Base-by-base conservation (phyloP, 768 basidiomycete genomes). In the Fomitopsis serialis region DNA sequence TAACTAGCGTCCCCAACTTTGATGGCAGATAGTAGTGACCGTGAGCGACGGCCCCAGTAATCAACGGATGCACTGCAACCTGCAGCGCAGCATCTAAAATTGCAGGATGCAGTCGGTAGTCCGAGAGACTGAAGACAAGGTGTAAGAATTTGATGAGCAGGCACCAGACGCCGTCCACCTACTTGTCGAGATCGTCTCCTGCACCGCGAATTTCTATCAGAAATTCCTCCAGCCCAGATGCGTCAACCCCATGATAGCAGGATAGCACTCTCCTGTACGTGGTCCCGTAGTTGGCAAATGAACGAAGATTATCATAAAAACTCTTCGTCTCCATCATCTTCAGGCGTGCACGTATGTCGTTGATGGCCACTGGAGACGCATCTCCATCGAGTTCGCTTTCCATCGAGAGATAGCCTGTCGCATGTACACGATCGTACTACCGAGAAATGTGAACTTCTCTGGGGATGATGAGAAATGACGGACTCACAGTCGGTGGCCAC, bases 21-120 rank as follows among this genome's bases (percentile, higher is more conserved):
- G 70, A 67, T 11, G 70, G 71, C 17, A 72, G 62, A 49, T 67
- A 72, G 56, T 68, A 72, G 17, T 55, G 58, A 29, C 58, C 62
- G 9, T 54, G 52, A 42, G 68, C 66, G 21, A 52, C 54, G 48
- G 64, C 61, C 2, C 66, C 66, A 11, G 66, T 68, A 48, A 73
- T 57, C 1, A 61, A 47, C 25, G 64, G 66, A 51, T 71, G 69
- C 1, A 70, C 61, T 7, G 63, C 50, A 32, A 66, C 57, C 27
- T 74, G 72, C 5, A 74, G 42, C 32, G 68, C 68, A 1, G 69
- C 66, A 52, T 75, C 74, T 5, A 76, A 53, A 13, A 73, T 66
- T 2, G 70, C 70, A 3, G 72, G 72, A 32, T 51, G 50, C 8
- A 51, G 12, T 3, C 37, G 22, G 42, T 51, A 51, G 6, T 15